Percentiles rank a stretch among this genome's conserved stretches.
phyloP scores from a whole-genome alignment of 2,329 filamentous ascomycete genomes.

The Penicillium thymicola region DNA sequence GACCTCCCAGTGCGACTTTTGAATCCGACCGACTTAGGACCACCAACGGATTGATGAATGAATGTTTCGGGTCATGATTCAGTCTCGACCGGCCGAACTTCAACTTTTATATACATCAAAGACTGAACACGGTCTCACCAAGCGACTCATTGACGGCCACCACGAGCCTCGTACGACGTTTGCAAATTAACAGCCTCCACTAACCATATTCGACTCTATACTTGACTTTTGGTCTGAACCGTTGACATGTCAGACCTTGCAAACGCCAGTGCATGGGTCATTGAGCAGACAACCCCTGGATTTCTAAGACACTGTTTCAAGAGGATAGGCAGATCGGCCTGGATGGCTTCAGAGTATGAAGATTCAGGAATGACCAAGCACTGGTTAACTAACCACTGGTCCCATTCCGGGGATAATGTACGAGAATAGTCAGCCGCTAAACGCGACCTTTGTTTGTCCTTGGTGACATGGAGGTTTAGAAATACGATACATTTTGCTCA shows the following conservation, averaged over 20 bases:
- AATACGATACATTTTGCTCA: not conserved
- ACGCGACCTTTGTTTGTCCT: not conserved
- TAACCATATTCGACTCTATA: not conserved
- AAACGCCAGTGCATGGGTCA: not conserved
- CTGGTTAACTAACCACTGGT: not conserved
- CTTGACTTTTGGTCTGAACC: not conserved
- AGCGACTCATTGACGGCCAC: not conserved
- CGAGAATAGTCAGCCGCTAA: not conserved
- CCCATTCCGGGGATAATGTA: not conserved
- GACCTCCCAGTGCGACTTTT: not conserved
- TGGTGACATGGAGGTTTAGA: not conserved
- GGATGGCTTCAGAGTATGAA: not conserved
- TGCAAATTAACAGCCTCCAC: not conserved
- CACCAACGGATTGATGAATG: not conserved
- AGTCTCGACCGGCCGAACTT: not conserved
- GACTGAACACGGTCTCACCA: not conserved
- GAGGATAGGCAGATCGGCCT: not conserved
- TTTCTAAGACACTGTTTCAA: not conserved
- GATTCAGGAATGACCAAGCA: not conserved
- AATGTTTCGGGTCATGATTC: constrained; percentile 4
- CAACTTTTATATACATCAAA: not conserved
- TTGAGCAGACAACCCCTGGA: not conserved
- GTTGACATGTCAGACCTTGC: not conserved
- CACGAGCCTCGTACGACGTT: not conserved
- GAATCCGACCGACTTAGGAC: not conserved